Evolutionary conservation across 768 basidiomycete genomes (phyloP).

Genomic region (Lactifluus hygrophoroides): DNA sequence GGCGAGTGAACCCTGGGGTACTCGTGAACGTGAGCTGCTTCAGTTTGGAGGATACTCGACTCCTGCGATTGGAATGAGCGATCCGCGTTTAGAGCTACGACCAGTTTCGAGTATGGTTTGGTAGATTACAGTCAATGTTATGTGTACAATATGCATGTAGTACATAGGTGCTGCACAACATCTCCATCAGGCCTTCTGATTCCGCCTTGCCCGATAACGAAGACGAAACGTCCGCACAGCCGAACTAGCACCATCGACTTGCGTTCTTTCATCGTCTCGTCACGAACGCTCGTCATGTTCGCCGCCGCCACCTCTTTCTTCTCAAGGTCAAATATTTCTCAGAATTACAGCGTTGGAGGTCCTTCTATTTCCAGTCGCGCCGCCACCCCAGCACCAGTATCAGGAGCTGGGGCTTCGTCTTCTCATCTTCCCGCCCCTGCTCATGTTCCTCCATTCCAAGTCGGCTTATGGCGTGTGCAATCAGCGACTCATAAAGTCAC

Average conservation of each 20-base stretch:
- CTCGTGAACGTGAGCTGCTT: constrained; percentile 31
- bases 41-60: constrained; percentile 32
- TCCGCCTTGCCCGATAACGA: too few species aligned
- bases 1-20: constrained; percentile 35
- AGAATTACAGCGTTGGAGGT: constrained; percentile 61
- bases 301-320: constrained; percentile 83
- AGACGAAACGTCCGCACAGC: constrained; percentile 1
- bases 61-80: constrained; percentile 33
- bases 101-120: constrained; percentile 5
- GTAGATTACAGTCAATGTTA: background rate
- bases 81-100: constrained; percentile 10
- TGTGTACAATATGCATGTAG: background rate
- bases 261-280: too few species aligned
- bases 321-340: constrained; percentile 68
- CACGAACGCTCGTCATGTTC: constrained; percentile 37
- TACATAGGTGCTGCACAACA: too few species aligned
- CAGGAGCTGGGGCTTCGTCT: constrained; percentile 27
- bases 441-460: constrained; percentile 45
- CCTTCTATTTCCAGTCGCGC: constrained; percentile 26
- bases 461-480: constrained; percentile 88
- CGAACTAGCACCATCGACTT: background rate
- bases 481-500: constrained; percentile 84
- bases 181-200: background rate
- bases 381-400: constrained; percentile 32
- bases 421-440: constrained; percentile 32